A percentile compares a stretch with the other conserved stretches of the same genome.
phyloP scores from a whole-genome alignment of 768 basidiomycete species.

The Pholiota microspora region DNA sequence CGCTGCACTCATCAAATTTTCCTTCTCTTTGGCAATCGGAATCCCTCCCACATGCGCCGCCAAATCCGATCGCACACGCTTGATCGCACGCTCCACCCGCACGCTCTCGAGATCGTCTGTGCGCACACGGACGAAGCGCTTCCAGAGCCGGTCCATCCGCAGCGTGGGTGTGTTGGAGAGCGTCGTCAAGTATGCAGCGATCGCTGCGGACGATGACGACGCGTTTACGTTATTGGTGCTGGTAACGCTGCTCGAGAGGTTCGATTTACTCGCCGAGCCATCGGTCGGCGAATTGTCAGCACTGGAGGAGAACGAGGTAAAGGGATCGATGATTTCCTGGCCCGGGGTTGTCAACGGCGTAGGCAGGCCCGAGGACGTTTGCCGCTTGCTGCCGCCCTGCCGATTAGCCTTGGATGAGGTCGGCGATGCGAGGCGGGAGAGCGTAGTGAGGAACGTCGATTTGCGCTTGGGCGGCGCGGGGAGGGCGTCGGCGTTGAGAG shows the following conservation, averaged over 20 bases:
- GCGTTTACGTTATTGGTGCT: constrained; percentile 33
- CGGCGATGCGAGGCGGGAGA: constrained; percentile 80
- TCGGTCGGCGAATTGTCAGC: constrained; percentile 27
- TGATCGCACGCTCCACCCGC: constrained; percentile 83
- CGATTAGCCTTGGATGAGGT: constrained; percentile 51
- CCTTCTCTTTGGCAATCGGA: constrained; percentile 21
- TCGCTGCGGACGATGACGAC: constrained; percentile 44
- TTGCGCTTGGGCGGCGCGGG: constrained; percentile 70
- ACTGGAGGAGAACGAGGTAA: constrained; percentile 39
- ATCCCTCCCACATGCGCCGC: constrained; percentile 57
- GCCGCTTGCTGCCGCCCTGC: constrained; percentile 27
- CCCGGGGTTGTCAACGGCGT: constrained; percentile 52
- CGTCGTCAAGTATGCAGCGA: constrained; percentile 79
- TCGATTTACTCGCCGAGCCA: background rate
- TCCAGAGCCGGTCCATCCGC: constrained; percentile 72
- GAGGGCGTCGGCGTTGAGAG: constrained; percentile 54
- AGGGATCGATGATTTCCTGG: constrained; percentile 62
- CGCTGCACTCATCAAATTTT: constrained; percentile 22
- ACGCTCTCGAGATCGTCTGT: constrained; percentile 88
- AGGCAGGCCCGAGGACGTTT: constrained; percentile 29
- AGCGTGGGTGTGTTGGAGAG: constrained; percentile 66
- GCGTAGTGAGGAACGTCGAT: constrained; percentile 82
- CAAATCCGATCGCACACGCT: constrained; percentile 82
- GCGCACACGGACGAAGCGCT: constrained; percentile 80
- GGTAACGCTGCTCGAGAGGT: constrained; percentile 1